These are phyloP conservation scores for Heimioporus sp. DNA, from an alignment of 768 basidiomycete species.

Conservation along the genomic window DNA sequence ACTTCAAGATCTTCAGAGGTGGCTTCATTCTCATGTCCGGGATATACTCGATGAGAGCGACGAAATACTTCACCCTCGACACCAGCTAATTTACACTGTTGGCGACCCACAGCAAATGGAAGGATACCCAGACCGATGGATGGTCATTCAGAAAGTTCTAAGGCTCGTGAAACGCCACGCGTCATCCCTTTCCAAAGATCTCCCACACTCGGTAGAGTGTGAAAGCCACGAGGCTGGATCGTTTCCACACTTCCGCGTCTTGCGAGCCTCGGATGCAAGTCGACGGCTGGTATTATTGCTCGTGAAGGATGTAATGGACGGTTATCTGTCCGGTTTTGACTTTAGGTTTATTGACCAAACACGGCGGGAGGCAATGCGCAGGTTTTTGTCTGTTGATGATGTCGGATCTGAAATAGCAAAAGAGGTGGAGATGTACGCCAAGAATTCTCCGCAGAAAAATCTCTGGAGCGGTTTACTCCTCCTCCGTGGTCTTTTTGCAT, in stretches of 20 bases:
- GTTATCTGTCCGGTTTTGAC: constrained; percentile 1
- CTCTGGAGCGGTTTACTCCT: constrained; percentile 15
- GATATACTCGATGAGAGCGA: constrained; percentile 23
- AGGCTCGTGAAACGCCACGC: background rate
- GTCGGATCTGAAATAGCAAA: background rate
- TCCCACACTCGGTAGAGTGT: background rate
- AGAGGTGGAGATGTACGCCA: constrained; percentile 1
- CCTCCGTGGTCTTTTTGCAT: constrained; percentile 30
- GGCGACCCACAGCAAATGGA: background rate
- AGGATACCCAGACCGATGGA: background rate
- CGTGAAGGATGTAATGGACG: constrained; percentile 7
- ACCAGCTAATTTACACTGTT: background rate
- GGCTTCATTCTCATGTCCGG: constrained; percentile 10
- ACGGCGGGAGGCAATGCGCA: background rate
- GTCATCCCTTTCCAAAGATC: background rate
- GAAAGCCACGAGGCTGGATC: constrained; percentile 1
- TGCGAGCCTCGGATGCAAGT: background rate
- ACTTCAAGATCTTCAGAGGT: constrained; percentile 6
- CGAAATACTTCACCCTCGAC: constrained; percentile 10
- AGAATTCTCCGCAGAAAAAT: no score
- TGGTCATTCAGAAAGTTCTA: background rate
- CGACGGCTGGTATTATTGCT: constrained; percentile 1
- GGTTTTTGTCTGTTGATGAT: constrained; percentile 15
- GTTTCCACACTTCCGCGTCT: constrained; percentile 11
- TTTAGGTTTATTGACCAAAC: background rate